A percentile compares a stretch with the other conserved stretches of the same genome.
phyloP scores from a whole-genome alignment of 2,329 filamentous ascomycete genomes.

The Clonostachys solani region DNA sequence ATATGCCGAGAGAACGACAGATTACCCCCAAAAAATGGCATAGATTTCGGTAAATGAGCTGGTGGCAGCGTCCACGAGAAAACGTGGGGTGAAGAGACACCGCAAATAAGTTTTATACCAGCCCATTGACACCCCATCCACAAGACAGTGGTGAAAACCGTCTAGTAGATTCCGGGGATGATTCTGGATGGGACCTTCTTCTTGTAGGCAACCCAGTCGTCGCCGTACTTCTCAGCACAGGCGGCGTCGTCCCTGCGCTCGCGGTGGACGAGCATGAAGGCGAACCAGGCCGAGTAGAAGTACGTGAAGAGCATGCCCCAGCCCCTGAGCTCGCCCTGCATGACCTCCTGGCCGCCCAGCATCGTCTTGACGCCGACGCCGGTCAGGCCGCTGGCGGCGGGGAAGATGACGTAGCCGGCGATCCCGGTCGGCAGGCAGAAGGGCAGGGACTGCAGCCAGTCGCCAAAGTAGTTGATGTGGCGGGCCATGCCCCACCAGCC shows the following conservation, averaged over 20 bases:
- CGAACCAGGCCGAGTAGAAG: slow-evolving; percentile 94
- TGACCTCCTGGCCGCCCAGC: slow-evolving; percentile 57
- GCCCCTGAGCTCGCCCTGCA: slow-evolving; percentile 69
- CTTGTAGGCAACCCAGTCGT: slow-evolving; percentile 88
- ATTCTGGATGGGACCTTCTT: slow-evolving; percentile 78
- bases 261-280: slow-evolving; percentile 77
- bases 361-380: slow-evolving; percentile 51
- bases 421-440: slow-evolving; percentile 84
- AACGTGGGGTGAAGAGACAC: no score
- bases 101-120: neutral
- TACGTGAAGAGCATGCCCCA: slow-evolving; percentile 90
- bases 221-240: slow-evolving; percentile 85
- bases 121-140: no score
- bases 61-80: no score
- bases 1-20: no score
- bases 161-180: slow-evolving; percentile 78
- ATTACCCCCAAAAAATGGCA: no score
- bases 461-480: slow-evolving; percentile 94
- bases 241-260: slow-evolving; percentile 87
- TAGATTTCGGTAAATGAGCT: no score
- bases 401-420: slow-evolving; percentile 75
- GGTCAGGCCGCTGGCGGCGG: slow-evolving; percentile 35
- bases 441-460: slow-evolving; percentile 92
- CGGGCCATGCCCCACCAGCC: slow-evolving; percentile 93
- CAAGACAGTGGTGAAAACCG: neutral